These are phyloP conservation scores for Lactarius akahatsu DNA, from an alignment of 768 basidiomycete species.

Conservation along the genomic window DNA sequence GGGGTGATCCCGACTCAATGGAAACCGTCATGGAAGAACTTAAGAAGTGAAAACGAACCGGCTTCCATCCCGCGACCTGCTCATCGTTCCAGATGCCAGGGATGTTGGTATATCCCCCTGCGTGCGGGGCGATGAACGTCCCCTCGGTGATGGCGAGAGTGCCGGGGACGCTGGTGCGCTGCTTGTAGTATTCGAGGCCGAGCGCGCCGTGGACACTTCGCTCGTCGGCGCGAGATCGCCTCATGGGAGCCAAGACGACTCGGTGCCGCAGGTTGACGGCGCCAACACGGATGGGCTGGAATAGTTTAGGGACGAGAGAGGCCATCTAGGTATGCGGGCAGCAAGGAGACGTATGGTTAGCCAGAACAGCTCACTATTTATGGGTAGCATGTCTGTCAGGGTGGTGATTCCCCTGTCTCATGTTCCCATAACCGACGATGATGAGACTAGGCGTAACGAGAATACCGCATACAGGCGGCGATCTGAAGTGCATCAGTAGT, in stretches of 20 bases:
- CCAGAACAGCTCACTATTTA: neutral
- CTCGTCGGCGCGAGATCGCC: conserved; percentile 43
- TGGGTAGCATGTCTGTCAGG: neutral
- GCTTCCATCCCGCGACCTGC: conserved; percentile 57
- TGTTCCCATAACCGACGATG: too few relatives aligned
- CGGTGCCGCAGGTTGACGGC: conserved; percentile 45
- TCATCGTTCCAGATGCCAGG: conserved; percentile 53
- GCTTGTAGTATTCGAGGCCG: conserved; percentile 47
- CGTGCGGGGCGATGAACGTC: conserved; percentile 50
- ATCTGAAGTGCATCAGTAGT: too few relatives aligned
- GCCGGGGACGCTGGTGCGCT: conserved; percentile 48
- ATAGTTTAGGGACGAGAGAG: conserved; percentile 35
- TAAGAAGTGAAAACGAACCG: conserved; percentile 35
- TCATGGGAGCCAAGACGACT: conserved; percentile 54
- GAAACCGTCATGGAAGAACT: neutral
- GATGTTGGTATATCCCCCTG: conserved; percentile 46
- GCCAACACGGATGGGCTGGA: conserved; percentile 50
- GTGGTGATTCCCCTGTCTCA: too few relatives aligned
- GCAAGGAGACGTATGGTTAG: neutral
- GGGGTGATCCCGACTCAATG: neutral
- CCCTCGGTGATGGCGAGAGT: conserved; percentile 60
- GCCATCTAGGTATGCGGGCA: neutral
- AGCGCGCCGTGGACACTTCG: conserved; percentile 40
- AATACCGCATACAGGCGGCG: too few relatives aligned
- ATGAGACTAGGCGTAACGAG: too few relatives aligned